Evolutionary conservation across 495 filamentous ascomycete genomes (phyloP), one percentile per base, ranked within the genome.

Genomic region (Wilcoxina mikolae): DNA sequence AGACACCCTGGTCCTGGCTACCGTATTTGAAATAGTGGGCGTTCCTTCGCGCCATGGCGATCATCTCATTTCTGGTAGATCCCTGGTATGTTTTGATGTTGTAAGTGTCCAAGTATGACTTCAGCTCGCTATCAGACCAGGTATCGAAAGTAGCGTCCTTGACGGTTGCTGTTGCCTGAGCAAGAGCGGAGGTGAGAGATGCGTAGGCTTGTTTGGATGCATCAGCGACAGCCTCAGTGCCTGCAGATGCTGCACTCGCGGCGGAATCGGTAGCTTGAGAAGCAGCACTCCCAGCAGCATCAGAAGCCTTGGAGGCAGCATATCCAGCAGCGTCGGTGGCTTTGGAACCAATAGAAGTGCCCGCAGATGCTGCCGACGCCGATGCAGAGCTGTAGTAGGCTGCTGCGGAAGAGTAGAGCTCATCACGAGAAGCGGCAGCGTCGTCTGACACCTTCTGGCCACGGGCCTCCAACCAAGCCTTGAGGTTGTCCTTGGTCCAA

Each of bases 101-200:
- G 61, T 88, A 90, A 47, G 79, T 82, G 66, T 90, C 85, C 11
- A 90, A 74, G 57, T 87, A 90, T 12, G 76, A 70, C 72, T 90
- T 90, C 51, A 94, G 72, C 18, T 94, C 87, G 15, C 77, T 81
- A 26, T 80, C 79, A 50, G 84, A 84, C 87, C 87, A 94, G 1
- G 78, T 81, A 45, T 91, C 81, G 58, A 91, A 91, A 3, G 78
- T 75, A 17, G 67, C 68, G 17, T 82, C 77, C 72, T 88, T 90
- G 43, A 75, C 82, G 3, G 73, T 61, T 53, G 78, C 78, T 9
- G 86, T 89, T 9, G 79, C 81, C 28, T 77, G 68, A 2, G 82
- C 72, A 7, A 90, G 71, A 56, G 83, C 82, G 23, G 80, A 82
- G 18, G 85, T 89, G 17, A 81, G 79, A 4, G 83, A 84, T 18